Conservation (phyloP, 495 filamentous ascomycete species). For the Tuber indicum region DNA sequence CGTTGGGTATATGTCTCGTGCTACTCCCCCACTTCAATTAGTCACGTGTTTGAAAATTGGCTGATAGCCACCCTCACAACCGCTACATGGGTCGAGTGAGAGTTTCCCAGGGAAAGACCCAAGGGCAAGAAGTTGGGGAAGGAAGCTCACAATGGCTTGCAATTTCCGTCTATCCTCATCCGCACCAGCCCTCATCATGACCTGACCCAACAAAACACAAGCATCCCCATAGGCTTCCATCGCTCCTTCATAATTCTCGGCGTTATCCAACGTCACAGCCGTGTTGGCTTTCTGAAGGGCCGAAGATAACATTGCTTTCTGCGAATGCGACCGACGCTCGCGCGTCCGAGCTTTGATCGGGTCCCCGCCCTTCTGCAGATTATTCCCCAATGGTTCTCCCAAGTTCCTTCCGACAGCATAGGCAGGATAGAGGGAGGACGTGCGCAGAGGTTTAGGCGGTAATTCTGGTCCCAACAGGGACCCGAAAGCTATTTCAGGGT, state of each 20-base stretch:
- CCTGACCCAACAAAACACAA: constrained; percentile 72
- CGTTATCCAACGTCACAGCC: constrained; percentile 89
- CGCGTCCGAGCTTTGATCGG: constrained; percentile 22
- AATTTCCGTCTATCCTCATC: constrained; percentile 82
- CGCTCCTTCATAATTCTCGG: constrained; percentile 86
- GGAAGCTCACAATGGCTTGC: constrained; percentile 69
- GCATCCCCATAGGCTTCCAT: constrained; percentile 88
- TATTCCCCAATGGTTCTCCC: constrained; percentile 8
- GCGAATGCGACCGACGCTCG: constrained; percentile 48
- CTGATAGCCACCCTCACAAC: background rate
- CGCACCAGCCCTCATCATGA: constrained; percentile 73
- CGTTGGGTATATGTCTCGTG: constrained; percentile 81
- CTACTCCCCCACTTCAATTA: constrained; percentile 46
- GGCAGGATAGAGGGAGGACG: background rate
- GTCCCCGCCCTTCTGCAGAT: constrained; percentile 10
- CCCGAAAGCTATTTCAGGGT: constrained; percentile 14
- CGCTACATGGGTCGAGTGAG: background rate
- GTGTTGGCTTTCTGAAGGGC: constrained; percentile 92
- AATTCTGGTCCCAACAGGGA: constrained; percentile 18
- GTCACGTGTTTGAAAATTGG: constrained; percentile 5
- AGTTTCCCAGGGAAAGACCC: background rate
- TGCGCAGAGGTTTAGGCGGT: constrained; percentile 21
- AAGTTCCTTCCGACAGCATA: constrained; percentile 11
- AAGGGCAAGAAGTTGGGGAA: constrained; percentile 5
- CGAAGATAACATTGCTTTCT: constrained; percentile 88